These are phyloP conservation scores for Umbelopsis sp. DNA, from an alignment of 192 early-diverging fungal genomes.

Conservation along the genomic window DNA sequence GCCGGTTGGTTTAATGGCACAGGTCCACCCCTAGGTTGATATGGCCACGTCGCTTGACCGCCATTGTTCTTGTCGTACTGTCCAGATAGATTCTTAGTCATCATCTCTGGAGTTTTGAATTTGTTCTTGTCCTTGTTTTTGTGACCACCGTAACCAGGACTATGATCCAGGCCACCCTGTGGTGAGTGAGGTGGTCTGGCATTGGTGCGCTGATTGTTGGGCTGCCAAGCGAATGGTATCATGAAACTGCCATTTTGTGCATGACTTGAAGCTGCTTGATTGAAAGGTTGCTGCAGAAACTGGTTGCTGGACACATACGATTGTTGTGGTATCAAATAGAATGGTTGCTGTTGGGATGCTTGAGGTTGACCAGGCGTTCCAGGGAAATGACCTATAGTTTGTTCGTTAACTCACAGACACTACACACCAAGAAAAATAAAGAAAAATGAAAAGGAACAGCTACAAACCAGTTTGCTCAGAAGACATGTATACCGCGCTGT, in stretches of 20 bases:
- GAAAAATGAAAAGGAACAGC: not conserved
- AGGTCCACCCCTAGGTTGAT: slow-evolving; percentile 6
- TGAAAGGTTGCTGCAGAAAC: slow-evolving; percentile 10
- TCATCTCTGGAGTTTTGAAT: slow-evolving; percentile 7
- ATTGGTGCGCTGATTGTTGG: not conserved
- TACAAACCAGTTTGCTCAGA: not conserved
- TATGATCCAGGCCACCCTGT: not conserved
- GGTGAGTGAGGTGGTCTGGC: not conserved
- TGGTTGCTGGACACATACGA: slow-evolving; percentile 5
- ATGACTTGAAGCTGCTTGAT: not conserved
- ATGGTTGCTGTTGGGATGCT: slow-evolving; percentile 7
- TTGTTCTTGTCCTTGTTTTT: slow-evolving; percentile 9
- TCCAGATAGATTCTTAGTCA: not conserved
- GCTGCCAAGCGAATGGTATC: slow-evolving; percentile 15
- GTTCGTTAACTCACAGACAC: not conserved
- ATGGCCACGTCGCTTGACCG: not conserved
- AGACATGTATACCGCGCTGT: not conserved
- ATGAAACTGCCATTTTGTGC: not conserved
- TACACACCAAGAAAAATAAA: not conserved
- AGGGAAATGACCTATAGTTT: not conserved
- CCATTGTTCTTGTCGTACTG: slow-evolving; percentile 2
- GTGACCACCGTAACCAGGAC: not conserved
- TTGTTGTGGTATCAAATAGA: slow-evolving; percentile 17
- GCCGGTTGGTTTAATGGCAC: slow-evolving; percentile 8
- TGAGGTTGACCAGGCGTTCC: slow-evolving; percentile 6